Conservation (phyloP, 352 stramenopile species). For the Globisporangium apiculatum region DNA sequence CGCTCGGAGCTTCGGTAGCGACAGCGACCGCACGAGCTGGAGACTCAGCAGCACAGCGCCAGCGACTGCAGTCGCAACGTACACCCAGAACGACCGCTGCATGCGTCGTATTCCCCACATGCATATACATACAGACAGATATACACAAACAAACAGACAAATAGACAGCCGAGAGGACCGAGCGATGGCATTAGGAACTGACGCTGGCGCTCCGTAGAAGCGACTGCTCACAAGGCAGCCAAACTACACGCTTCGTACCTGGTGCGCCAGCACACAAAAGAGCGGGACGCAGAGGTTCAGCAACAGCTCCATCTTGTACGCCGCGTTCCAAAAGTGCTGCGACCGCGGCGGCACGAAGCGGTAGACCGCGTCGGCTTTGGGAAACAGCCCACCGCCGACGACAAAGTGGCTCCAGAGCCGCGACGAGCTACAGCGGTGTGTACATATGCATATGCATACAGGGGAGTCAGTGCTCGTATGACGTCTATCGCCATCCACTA, state of each 20-base stretch:
- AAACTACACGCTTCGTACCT: constrained; percentile 27
- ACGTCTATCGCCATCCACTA: not conserved
- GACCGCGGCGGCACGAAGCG: constrained; percentile 63
- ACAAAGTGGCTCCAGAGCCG: constrained; percentile 72
- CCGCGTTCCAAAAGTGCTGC: constrained; percentile 72
- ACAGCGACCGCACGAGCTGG: constrained; percentile 71
- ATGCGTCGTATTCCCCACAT: not conserved
- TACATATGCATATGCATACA: not conserved
- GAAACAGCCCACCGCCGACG: constrained; percentile 58
- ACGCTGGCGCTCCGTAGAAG: too few species aligned
- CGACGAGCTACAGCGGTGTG: constrained; percentile 32
- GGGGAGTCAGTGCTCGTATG: not conserved
- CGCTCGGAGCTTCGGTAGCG: constrained; percentile 45
- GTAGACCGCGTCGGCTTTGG: constrained; percentile 74
- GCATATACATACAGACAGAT: not conserved
- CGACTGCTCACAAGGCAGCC: too few species aligned
- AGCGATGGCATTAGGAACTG: too few species aligned
- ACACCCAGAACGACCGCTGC: constrained; percentile 77
- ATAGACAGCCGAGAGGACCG: too few species aligned
- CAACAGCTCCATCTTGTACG: constrained; percentile 77
- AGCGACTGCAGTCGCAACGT: constrained; percentile 51
- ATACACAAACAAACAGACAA: constrained; percentile 2
- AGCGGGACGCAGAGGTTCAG: constrained; percentile 69
- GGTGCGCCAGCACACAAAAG: constrained; percentile 72
- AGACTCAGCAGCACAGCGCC: constrained; percentile 49